A percentile compares a stretch with the other conserved stretches of the same genome.
phyloP scores from a whole-genome alignment of 2,329 filamentous ascomycete species.

The Penicillium brevicompactum region DNA sequence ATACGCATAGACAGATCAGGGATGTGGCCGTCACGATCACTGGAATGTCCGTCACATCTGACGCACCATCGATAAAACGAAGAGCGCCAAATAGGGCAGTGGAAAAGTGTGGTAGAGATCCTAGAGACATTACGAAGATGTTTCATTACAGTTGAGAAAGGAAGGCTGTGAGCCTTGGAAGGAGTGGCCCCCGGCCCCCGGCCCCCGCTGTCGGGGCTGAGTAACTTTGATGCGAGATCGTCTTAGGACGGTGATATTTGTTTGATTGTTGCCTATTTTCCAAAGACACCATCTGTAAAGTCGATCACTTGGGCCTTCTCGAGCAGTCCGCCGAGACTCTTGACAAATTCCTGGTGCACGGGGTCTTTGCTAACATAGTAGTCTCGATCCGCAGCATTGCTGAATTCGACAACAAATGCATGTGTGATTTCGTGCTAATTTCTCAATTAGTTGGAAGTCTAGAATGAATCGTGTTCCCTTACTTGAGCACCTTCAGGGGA shows the following conservation, averaged over 20 bases:
- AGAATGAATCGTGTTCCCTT: neutral
- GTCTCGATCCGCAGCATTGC: slow-evolving; percentile 62
- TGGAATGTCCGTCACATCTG: neutral
- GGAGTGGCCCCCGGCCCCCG: too few species aligned
- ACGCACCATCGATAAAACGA: neutral
- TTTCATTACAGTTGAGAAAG: too few species aligned
- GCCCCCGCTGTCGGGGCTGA: too few species aligned
- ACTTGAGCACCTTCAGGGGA: slow-evolving; percentile 65
- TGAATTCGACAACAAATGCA: slow-evolving; percentile 70
- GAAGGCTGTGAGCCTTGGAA: too few species aligned
- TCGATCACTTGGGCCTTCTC: slow-evolving; percentile 42
- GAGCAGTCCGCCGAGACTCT: slow-evolving; percentile 37
- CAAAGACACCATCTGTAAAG: slow-evolving; percentile 32
- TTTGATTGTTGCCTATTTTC: neutral
- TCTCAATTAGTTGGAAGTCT: neutral
- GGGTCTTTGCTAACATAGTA: slow-evolving; percentile 71
- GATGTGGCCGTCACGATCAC: neutral
- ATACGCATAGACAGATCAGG: neutral
- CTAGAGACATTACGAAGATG: neutral
- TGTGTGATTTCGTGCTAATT: slow-evolving; percentile 65
- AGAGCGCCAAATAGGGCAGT: neutral
- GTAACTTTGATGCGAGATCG: too few species aligned
- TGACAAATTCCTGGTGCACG: slow-evolving; percentile 62
- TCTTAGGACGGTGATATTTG: too few species aligned
- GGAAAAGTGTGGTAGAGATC: neutral